Evolutionary conservation across 1,284 basidiomycete genomes (phyloP).

Genomic region (Naganishia albida): DNA sequence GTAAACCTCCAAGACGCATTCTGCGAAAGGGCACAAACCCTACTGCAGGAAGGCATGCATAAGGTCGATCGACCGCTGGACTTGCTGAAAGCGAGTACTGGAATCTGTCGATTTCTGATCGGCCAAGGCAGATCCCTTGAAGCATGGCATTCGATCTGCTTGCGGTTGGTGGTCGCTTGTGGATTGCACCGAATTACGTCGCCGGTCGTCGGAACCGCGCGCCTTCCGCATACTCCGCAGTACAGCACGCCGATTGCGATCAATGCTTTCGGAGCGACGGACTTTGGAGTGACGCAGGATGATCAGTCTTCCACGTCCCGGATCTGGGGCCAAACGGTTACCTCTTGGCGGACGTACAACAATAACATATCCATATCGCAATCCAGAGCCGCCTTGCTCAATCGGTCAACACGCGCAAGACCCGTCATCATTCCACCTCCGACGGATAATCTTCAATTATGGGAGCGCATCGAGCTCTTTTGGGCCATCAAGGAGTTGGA

Average conservation of each 20-base stretch:
- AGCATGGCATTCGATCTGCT: conserved; percentile 43
- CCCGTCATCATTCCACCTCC: conserved; percentile 43
- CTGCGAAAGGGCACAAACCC: conserved; percentile 39
- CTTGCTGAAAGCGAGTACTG: conserved; percentile 41
- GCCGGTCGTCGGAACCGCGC: conserved; percentile 25
- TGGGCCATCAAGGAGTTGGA: conserved; percentile 47
- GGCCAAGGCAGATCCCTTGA: conserved; percentile 43
- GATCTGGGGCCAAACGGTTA: background rate
- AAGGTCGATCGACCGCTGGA: conserved; percentile 43
- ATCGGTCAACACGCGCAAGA: background rate
- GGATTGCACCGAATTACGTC: conserved; percentile 44
- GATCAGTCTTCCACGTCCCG: too few relatives aligned
- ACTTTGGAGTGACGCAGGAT: background rate
- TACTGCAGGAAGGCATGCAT: conserved; percentile 42
- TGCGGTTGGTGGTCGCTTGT: conserved; percentile 42
- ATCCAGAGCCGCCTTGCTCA: conserved; percentile 26
- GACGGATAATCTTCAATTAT: conserved; percentile 43
- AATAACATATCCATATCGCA: conserved; percentile 32
- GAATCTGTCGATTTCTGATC: conserved; percentile 42
- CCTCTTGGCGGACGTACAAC: background rate
- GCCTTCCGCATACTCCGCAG: too few relatives aligned
- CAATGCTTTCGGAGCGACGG: background rate
- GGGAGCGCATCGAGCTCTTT: conserved; percentile 43
- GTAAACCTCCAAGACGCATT: conserved; percentile 19
- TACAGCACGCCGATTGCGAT: too few relatives aligned